These are phyloP conservation scores for Neocatenulostroma microsporum DNA, from an alignment of 2,329 filamentous ascomycete species.

Conservation along the genomic window DNA sequence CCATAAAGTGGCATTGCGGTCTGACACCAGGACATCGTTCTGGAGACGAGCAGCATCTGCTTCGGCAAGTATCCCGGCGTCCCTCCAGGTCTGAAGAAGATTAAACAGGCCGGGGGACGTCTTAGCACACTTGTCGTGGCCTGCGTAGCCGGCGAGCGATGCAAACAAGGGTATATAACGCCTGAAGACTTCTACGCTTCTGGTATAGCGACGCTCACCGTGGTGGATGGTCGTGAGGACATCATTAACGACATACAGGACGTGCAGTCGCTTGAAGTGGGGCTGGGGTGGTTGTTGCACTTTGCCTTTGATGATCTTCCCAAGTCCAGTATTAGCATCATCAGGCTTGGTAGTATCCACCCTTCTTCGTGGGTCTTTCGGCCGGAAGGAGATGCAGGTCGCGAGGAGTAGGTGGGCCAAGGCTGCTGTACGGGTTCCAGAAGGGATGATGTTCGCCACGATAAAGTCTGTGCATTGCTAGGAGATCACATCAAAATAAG, in stretches of 20 bases:
- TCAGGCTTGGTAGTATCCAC: conserved; percentile 5
- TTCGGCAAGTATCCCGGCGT: background rate
- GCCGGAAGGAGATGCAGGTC: conserved; percentile 10
- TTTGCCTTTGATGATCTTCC: conserved; percentile 9
- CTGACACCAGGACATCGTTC: background rate
- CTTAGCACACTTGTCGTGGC: background rate
- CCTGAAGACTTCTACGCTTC: background rate
- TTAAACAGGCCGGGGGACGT: background rate
- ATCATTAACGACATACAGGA: conserved; percentile 14
- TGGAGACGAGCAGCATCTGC: background rate
- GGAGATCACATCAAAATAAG: conserved; percentile 11
- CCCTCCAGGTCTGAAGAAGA: conserved; percentile 1
- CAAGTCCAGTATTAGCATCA: conserved; percentile 12
- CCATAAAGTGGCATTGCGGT: background rate
- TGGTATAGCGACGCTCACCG: no score
- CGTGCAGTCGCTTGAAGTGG: conserved; percentile 13
- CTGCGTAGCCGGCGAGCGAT: conserved; percentile 1
- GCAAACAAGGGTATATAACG: background rate
- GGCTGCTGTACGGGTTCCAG: conserved; percentile 6
- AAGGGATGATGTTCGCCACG: conserved; percentile 6
- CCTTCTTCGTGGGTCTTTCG: conserved; percentile 3
- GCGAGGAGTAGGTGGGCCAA: conserved; percentile 10
- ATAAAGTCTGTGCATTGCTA: conserved; percentile 19
- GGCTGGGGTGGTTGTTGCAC: conserved; percentile 13
- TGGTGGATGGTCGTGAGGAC: no score